Conservation (phyloP, 148 eudicot genomes). For the Cornus controversa region DNA sequence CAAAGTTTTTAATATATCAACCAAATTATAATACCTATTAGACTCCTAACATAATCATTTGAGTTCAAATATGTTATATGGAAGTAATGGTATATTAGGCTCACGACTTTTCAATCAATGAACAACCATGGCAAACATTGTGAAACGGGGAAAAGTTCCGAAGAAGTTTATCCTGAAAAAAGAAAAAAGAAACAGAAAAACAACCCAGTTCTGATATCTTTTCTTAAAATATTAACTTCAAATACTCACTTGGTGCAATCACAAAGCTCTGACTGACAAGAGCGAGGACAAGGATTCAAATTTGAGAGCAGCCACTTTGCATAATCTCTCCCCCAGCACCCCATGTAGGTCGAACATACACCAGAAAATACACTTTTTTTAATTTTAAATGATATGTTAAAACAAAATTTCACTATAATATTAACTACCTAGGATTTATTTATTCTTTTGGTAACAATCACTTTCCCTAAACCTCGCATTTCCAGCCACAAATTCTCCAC, state of each 20-base stretch:
- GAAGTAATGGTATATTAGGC: neutral
- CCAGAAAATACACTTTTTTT: no score
- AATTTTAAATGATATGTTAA: neutral
- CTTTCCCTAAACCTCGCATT: neutral
- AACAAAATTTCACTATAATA: neutral
- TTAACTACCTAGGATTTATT: neutral
- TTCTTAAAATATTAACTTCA: no score
- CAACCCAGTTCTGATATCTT: neutral
- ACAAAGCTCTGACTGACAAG: no score
- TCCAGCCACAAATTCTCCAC: no score
- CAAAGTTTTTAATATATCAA: neutral
- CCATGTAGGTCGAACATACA: no score
- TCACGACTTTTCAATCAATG: neutral
- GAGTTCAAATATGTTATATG: neutral
- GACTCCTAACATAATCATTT: neutral
- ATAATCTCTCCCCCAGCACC: no score
- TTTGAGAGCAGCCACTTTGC: no score
- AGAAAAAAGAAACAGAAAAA: neutral
- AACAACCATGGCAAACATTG: slow-evolving; percentile 7
- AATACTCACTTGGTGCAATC: no score
- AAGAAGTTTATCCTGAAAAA: neutral
- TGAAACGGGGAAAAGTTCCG: neutral
- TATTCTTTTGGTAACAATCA: neutral
- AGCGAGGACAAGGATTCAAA: no score
- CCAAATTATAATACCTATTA: neutral